Percentiles rank a stretch among this genome's conserved stretches.
Evolutionary conservation across 768 basidiomycete genomes (phyloP).

Genomic region (Macrolepiota fuliginosa): DNA sequence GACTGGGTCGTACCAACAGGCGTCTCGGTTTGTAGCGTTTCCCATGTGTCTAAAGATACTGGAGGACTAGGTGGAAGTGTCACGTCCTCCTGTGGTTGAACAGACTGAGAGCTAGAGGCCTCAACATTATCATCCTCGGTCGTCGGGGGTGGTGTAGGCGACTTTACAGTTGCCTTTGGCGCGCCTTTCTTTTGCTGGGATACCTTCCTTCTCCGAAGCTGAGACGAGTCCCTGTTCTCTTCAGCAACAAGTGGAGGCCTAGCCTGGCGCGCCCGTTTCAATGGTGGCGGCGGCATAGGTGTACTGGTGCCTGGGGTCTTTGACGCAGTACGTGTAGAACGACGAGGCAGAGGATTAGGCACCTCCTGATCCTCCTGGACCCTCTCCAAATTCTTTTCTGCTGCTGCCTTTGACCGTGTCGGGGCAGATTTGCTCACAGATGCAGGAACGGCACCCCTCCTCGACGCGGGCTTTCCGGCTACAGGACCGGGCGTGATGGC

Average conservation of each 20-base stretch:
- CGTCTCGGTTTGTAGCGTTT: conserved; percentile 12
- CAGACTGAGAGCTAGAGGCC: neutral
- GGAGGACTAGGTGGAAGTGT: conserved; percentile 2
- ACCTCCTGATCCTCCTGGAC: conserved; percentile 1
- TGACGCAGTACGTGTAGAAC: neutral
- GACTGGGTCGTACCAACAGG: conserved; percentile 7
- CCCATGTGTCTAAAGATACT: conserved; percentile 14
- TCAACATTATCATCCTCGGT: neutral
- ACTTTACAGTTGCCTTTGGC: neutral
- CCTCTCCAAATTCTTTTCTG: neutral
- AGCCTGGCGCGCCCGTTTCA: neutral
- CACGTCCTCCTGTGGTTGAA: neutral
- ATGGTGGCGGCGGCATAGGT: neutral
- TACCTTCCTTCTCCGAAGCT: neutral
- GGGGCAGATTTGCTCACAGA: neutral
- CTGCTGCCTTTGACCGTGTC: neutral
- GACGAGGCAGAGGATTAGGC: conserved; percentile 1
- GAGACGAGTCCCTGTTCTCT: neutral
- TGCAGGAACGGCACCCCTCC: neutral
- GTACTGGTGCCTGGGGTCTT: neutral
- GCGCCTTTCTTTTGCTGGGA: neutral
- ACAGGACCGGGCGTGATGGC: neutral
- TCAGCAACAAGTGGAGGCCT: neutral
- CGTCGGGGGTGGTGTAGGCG: neutral
- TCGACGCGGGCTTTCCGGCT: neutral